These are phyloP conservation scores for Sarocladiaceae sp. DNA, from an alignment of 2,329 filamentous ascomycete genomes.

Conservation along the genomic window DNA sequence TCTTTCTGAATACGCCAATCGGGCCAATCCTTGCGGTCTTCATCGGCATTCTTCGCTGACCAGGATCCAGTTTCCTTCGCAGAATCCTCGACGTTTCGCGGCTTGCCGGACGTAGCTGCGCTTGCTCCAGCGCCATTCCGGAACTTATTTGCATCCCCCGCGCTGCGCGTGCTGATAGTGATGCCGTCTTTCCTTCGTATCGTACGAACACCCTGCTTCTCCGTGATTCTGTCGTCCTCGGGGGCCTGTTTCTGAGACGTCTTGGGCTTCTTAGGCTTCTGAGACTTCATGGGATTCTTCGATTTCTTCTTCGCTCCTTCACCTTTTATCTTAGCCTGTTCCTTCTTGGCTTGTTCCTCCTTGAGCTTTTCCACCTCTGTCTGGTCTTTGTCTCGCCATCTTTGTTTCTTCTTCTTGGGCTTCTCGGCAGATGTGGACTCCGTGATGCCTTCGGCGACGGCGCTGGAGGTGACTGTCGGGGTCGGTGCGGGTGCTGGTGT, in stretches of 20 bases:
- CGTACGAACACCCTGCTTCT: neutral
- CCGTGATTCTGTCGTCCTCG: neutral
- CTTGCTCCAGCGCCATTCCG: too few species aligned
- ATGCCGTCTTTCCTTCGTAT: constrained; percentile 3
- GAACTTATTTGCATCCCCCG: neutral
- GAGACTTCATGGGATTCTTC: neutral
- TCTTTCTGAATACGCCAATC: constrained; percentile 74
- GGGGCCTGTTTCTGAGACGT: neutral
- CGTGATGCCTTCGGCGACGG: constrained; percentile 4
- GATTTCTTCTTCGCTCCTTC: neutral
- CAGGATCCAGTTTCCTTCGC: neutral
- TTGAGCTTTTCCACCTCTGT: neutral
- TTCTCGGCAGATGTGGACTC: constrained; percentile 12
- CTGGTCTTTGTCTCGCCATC: neutral
- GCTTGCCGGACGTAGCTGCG: too few species aligned
- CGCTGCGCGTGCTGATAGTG: neutral
- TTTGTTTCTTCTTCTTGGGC: constrained; percentile 6
- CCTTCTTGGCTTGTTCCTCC: neutral
- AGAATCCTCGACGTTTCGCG: constrained; percentile 3
- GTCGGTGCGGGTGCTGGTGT: neutral
- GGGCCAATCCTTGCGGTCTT: constrained; percentile 24
- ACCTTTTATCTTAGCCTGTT: neutral
- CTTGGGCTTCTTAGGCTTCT: neutral
- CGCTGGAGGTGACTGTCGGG: neutral
- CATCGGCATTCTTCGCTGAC: neutral